Conservation (phyloP, 1,139 yeast genomes). For the Geotrichum europaeum region DNA sequence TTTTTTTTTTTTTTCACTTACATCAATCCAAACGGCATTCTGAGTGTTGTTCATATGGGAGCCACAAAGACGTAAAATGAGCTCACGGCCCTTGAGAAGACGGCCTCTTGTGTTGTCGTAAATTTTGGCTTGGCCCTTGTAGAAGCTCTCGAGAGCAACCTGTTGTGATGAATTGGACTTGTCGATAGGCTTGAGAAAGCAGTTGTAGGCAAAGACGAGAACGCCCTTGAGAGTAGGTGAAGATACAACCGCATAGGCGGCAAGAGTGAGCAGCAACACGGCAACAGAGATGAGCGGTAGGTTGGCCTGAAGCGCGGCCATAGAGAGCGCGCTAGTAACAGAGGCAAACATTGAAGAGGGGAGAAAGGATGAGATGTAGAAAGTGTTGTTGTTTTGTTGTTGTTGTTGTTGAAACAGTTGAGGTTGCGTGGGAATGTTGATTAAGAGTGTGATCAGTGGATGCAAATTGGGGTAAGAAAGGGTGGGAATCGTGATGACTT, state of each 20-base stretch:
- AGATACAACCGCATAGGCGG: not conserved
- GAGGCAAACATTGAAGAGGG: not conserved
- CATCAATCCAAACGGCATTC: slow-evolving; percentile 65
- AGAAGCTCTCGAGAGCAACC: slow-evolving; percentile 62
- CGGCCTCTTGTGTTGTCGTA: slow-evolving; percentile 64
- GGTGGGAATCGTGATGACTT: not conserved
- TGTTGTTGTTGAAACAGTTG: not conserved
- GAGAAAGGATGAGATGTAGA: not conserved
- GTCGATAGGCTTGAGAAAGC: slow-evolving; percentile 64
- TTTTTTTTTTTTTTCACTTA: slow-evolving; percentile 7
- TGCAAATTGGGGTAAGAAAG: too few relatives aligned
- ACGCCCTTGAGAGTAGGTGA: slow-evolving; percentile 16
- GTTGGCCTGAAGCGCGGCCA: not conserved
- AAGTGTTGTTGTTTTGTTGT: not conserved
- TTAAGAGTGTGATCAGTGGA: not conserved
- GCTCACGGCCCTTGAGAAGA: slow-evolving; percentile 64
- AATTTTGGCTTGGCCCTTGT: slow-evolving; percentile 67
- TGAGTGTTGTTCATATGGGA: slow-evolving; percentile 43
- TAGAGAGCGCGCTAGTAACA: not conserved
- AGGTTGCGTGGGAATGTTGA: not conserved
- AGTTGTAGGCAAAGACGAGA: slow-evolving; percentile 35
- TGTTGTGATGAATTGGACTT: slow-evolving; percentile 50
- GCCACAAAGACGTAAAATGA: slow-evolving; percentile 54
- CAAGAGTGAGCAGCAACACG: not conserved
- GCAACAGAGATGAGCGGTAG: not conserved